Evolutionary conservation across 331 rosid genomes (phyloP).

Genomic region (Acacia concinna): DNA sequence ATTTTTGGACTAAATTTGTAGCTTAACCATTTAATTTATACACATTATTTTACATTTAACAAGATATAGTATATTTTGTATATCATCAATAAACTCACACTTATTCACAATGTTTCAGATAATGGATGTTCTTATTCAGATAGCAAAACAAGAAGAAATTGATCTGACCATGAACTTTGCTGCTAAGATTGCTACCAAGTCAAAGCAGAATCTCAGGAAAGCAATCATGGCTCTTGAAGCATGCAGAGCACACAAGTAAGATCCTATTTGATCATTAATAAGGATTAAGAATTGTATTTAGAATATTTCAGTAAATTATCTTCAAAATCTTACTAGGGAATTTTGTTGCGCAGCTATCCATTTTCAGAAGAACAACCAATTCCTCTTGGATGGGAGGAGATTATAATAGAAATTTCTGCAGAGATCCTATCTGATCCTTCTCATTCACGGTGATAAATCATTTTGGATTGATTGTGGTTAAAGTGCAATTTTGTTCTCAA

Average conservation of each 20-base stretch:
- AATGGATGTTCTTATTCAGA: conserved; percentile 69
- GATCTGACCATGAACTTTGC: conserved; percentile 73
- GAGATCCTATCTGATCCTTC: conserved; percentile 80
- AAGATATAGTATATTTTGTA: not conserved
- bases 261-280: not conserved
- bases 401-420: conserved; percentile 56
- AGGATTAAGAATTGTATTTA: not conserved
- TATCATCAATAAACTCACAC: not conserved
- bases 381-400: conserved; percentile 85
- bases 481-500: too few relatives aligned
- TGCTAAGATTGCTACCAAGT: conserved; percentile 65
- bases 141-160: conserved; percentile 67
- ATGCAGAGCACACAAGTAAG: conserved; percentile 87
- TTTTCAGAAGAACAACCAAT: conserved; percentile 83
- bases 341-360: conserved; percentile 64
- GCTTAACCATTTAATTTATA: too few relatives aligned
- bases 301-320: not conserved
- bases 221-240: conserved; percentile 95
- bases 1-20: too few relatives aligned
- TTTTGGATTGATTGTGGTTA: not conserved
- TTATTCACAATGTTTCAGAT: conserved; percentile 46
- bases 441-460: conserved; percentile 49
- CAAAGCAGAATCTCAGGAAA: conserved; percentile 76
- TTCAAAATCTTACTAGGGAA: conserved; percentile 28
- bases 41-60: too few relatives aligned